A percentile compares a stretch with the other conserved stretches of the same genome.
phyloP scores from a whole-genome alignment of 2,329 filamentous ascomycete genomes.

The Microdochium nivale region DNA sequence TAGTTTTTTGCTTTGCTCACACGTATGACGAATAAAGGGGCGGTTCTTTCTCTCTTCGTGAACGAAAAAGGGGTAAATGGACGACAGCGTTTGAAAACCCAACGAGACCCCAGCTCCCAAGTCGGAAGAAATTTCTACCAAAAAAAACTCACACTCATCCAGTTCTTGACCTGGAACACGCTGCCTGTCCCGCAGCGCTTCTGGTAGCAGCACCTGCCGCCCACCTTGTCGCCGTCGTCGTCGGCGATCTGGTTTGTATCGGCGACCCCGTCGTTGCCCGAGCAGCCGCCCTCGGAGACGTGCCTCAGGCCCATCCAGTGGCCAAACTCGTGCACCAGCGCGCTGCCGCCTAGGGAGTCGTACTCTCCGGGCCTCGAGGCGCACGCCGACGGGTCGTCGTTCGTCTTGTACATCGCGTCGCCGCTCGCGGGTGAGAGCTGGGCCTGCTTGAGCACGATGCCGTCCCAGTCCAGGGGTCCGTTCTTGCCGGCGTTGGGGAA shows the following conservation, averaged over 20 bases:
- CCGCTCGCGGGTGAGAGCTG: neutral
- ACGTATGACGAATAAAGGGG: no score
- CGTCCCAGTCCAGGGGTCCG: neutral
- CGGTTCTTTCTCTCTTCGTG: no score
- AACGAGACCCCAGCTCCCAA: no score
- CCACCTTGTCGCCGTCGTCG: neutral
- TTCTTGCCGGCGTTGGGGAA: neutral
- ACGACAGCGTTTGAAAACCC: no score
- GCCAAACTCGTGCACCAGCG: neutral
- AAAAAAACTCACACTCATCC: neutral
- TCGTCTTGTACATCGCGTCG: neutral
- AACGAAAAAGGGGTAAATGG: no score
- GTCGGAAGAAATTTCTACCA: no score
- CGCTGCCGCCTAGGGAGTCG: neutral
- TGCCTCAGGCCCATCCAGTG: neutral
- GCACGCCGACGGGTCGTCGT: neutral
- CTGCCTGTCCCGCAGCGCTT: neutral
- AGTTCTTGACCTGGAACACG: neutral
- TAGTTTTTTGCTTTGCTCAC: neutral
- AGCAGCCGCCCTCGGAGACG: neutral
- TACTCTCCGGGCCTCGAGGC: neutral
- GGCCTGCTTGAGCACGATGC: neutral
- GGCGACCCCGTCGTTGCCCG: neutral
- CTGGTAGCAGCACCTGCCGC: neutral
- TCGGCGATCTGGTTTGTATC: neutral